These are phyloP conservation scores for Plasmodiophora brassicae DNA, from an alignment of 208 protist species.

Conservation along the genomic window DNA sequence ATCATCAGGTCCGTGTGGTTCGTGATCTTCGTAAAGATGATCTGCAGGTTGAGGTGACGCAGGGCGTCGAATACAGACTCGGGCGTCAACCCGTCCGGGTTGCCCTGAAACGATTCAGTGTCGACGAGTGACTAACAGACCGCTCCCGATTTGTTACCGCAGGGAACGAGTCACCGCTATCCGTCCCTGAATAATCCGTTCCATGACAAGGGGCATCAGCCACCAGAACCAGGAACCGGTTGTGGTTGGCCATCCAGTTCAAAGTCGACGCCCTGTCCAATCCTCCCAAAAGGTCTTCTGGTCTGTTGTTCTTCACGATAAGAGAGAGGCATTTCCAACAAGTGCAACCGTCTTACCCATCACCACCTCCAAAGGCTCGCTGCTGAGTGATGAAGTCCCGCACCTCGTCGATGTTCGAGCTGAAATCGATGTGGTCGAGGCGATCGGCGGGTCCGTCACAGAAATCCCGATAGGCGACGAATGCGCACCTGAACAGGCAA, in stretches of 20 bases:
- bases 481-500: not conserved
- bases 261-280: not conserved
- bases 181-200: not conserved
- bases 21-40: not conserved
- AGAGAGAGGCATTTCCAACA: not conserved
- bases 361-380: not conserved
- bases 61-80: not conserved
- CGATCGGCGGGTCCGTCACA: not conserved
- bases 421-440: not conserved
- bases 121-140: not conserved
- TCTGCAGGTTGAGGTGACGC: not conserved
- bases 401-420: not conserved
- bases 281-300: slow-evolving; percentile 1
- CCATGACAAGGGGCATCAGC: slow-evolving; percentile 14
- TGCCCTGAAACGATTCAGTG: too few species aligned
- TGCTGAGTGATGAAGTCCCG: not conserved
- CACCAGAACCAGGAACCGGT: not conserved
- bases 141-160: not conserved
- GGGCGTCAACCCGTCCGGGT: not conserved
- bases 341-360: not conserved
- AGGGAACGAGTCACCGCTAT: not conserved
- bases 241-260: slow-evolving; percentile 1
- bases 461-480: slow-evolving; percentile 13
- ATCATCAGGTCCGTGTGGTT: not conserved
- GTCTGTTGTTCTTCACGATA: not conserved